Conservation (phyloP, 345 rosid species). For the Acer negundo region DNA sequence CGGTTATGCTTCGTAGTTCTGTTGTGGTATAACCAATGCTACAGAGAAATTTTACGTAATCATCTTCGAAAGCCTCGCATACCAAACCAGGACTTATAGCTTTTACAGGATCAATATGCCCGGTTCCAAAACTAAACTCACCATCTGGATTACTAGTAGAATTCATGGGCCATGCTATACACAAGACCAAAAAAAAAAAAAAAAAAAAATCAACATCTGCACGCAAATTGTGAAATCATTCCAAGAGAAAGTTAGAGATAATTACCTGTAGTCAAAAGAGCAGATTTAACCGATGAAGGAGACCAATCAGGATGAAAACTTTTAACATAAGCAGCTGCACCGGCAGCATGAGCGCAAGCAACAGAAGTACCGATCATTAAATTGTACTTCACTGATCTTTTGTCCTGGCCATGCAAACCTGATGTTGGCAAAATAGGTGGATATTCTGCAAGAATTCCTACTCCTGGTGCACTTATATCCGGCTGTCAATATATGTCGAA, state of each 20-base stretch:
- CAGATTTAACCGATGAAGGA: constrained; percentile 62
- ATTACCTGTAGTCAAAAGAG: constrained; percentile 68
- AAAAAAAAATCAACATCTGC: neutral
- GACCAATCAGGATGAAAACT: constrained; percentile 58
- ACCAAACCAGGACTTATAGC: constrained; percentile 47
- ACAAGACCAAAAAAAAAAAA: too few species aligned
- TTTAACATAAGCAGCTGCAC: constrained; percentile 45
- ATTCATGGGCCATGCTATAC: constrained; percentile 48
- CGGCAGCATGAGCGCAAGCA: constrained; percentile 60
- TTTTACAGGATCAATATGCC: constrained; percentile 50
- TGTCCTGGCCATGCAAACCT: constrained; percentile 10
- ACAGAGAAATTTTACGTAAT: constrained; percentile 49
- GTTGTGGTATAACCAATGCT: constrained; percentile 33
- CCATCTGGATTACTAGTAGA: constrained; percentile 22
- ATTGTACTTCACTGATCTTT: constrained; percentile 31
- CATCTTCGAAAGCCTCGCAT: constrained; percentile 26
- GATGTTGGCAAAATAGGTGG: constrained; percentile 30
- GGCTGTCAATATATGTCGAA: constrained; percentile 29
- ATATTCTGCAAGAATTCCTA: constrained; percentile 45
- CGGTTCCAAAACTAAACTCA: constrained; percentile 58
- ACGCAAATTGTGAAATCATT: neutral
- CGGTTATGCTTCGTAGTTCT: constrained; percentile 20
- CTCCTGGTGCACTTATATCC: constrained; percentile 52
- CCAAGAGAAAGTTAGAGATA: neutral
- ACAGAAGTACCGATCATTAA: constrained; percentile 60